Evolutionary conservation across 768 basidiomycete species (phyloP), one percentile per base, ranked within the genome.

Genomic region (Dentipellis sp.): DNA sequence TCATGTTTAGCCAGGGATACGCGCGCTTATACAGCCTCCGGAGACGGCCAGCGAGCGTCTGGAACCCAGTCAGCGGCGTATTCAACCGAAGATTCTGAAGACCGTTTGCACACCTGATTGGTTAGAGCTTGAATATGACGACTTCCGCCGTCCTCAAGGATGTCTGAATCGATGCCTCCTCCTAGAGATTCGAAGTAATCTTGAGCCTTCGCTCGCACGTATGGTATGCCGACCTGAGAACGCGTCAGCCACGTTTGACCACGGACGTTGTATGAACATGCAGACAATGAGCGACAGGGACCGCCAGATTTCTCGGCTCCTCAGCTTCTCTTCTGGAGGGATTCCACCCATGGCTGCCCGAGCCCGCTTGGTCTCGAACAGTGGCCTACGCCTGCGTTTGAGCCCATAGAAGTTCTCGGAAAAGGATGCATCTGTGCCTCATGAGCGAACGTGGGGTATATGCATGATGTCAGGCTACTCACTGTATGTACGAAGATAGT

Each of bases 361-460:
- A 1, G 84, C 79, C 55, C 88, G 78, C 42, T 86, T 81, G 1
- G 81, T 82, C 59, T 85, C 79, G 60, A 91, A 82, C 63, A 80
- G 79, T 3, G 89, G 86, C 56, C 78, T 75, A 38, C 88, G 73
- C 56, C 91, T 76, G 45, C 94, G 74, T 66, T 93, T 93, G 49
- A 99, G 71, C 0, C 91, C 91, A 69, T 98, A 98, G 67, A 99
- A 98, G 64, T 95, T 89, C 69, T 98, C 95, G 4, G 95, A 78
- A 65, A 98, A 94, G 1, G 92, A 93, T 19, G 94, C 91, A 69
- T 86, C 95, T 97, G 2, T 11, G 10, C 10, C 40, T 56, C n/a
- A 50, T 47, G 16, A 36, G 9, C 14, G 40, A 52, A 36, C 12
- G 22, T 23, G 39, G 34, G 11, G 17, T 52, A 22, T 34, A 29